Base-by-base conservation (phyloP, 1,284 basidiomycete species). In the Trichosporon asahii region DNA sequence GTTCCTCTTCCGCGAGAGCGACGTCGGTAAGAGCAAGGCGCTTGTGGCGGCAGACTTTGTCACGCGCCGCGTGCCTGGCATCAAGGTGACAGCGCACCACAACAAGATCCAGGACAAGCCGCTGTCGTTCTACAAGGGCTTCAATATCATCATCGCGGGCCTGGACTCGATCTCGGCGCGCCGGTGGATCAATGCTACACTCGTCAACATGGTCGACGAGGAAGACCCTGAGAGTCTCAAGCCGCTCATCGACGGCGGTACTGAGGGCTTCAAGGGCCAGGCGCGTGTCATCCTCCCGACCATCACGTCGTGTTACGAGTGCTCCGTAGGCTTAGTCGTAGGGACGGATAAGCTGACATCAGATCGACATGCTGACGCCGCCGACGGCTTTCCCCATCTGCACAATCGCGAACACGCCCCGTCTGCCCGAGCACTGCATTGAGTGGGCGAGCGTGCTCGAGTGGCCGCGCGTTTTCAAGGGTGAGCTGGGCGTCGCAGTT, bases 381-480 rank as follows among this genome's bases (percentile, higher is more conserved):
- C 96, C 92, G 6, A 98, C 95, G 44, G 91, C 91, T 5, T 99
- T 95, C 81, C 97, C 97, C 0, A 98, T 99, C 74, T 99, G 97
- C 82, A 99, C 97, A 1, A 98, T 99, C 74, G 97, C 97, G 69
- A 99, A 99, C 79, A 99, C 97, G 0, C 97, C 97, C 18, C 91
- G 97, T 69, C 86, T 99, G 35, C 97, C 97, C 2, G 97, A 99
- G 82, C 97, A 99, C 81, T 99, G 97, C 80, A 98, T 99, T 79
- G 97, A 99, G 84, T 99, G 97, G 96, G 97, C 97, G 0, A 95
- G 93, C 64, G 95, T 99, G n/a, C 86, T 99, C 40, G 95, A 99
- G 83, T 99, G 97, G 97, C 96, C 96, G 3, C 89, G 90, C 40
- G 89, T 94, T 0, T 90, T 92, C 76, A 92, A 91, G 82, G 93